Base-by-base conservation (phyloP, 306 rosid species). In the Lotus japonicus region DNA sequence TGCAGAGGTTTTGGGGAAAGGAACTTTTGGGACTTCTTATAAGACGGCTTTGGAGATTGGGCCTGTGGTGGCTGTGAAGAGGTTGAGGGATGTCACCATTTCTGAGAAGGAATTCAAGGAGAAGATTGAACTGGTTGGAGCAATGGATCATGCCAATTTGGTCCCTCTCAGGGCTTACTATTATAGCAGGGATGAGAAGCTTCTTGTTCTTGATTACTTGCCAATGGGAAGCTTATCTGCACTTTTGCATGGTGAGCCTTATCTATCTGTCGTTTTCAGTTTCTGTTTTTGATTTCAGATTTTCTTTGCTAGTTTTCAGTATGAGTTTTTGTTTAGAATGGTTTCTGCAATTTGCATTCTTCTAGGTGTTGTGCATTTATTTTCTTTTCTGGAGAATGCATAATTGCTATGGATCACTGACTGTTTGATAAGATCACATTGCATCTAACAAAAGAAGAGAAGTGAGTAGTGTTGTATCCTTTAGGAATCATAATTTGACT, bases 1-100 rank as follows among this genome's bases (percentile, higher is more conserved):
- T 17, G 92, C 92, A 2, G 92, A 86, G 81, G 92, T 86, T 26
- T 79, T 86, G 80, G 92, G 89, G 23, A 86, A 86, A 71, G 92
- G 92, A 42, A 86, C 89, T 0, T 86, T 79, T 75, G 92, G 92
- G 35, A 86, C 92, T 1, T 71, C 89, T 2, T 86, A 86, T 21
- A 86, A 86, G 76, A 89, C 92, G 8, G 92, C 77, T 33, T 43
- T 86, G 77, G 92, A 84, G 73, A 56, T 46, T 50, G 92, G 92
- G 17, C 77, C 85, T 28, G 80, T 79, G 17, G 81, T 83, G 56
- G 89, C 92, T 69, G 92, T 86, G 74, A 86, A 86, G 74, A 74
- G 92, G 54, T 69, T 86, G 78, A 86, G 71, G 77, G 89, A 86
- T 60, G 92, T 86, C 70, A 71, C 74, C 0, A 39, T 84, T 72